A percentile compares a stretch with the other conserved stretches of the same genome.
Conservation (phyloP, 2,329 filamentous ascomycete species). For the Talaromyces sp. region DNA sequence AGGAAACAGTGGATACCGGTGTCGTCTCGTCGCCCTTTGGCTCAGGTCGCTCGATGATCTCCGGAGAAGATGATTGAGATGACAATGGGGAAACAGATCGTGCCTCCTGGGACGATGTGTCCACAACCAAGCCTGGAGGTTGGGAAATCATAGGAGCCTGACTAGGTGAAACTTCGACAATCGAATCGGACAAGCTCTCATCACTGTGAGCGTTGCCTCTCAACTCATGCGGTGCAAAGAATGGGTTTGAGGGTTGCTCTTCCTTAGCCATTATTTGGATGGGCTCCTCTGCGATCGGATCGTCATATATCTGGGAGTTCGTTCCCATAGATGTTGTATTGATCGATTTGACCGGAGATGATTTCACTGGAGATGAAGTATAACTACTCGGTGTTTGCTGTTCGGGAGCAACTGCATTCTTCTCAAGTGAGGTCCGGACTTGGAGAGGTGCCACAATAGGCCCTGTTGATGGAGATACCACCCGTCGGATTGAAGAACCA, state of each 20-base stretch:
- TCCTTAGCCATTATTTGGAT: conserved; percentile 3
- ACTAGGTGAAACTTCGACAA: conserved; percentile 62
- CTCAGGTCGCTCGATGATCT: conserved; percentile 27
- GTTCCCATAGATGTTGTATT: conserved; percentile 1
- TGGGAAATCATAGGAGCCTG: conserved; percentile 39
- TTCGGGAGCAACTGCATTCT: conserved; percentile 19
- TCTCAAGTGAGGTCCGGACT: conserved; percentile 21
- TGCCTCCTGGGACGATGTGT: conserved; percentile 68
- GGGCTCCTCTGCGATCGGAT: conserved; percentile 7
- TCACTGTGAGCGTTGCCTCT: conserved; percentile 5
- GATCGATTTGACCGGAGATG: conserved; percentile 15
- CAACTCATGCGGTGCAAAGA: neutral
- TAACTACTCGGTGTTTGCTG: conserved; percentile 4
- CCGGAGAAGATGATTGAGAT: conserved; percentile 55
- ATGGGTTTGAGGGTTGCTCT: neutral
- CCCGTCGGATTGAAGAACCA: conserved; percentile 36
- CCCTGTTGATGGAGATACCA: conserved; percentile 31
- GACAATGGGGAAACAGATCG: conserved; percentile 58
- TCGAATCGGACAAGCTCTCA: conserved; percentile 60
- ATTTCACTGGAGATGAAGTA: conserved; percentile 16
- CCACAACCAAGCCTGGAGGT: conserved; percentile 65
- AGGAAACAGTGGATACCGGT: conserved; percentile 54
- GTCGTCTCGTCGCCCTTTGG: conserved; percentile 39
- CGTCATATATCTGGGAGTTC: conserved; percentile 6
- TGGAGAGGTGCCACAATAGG: conserved; percentile 24